These are phyloP conservation scores for Amorphotheca resinae DNA, from an alignment of 495 filamentous ascomycete genomes.

Conservation along the genomic window DNA sequence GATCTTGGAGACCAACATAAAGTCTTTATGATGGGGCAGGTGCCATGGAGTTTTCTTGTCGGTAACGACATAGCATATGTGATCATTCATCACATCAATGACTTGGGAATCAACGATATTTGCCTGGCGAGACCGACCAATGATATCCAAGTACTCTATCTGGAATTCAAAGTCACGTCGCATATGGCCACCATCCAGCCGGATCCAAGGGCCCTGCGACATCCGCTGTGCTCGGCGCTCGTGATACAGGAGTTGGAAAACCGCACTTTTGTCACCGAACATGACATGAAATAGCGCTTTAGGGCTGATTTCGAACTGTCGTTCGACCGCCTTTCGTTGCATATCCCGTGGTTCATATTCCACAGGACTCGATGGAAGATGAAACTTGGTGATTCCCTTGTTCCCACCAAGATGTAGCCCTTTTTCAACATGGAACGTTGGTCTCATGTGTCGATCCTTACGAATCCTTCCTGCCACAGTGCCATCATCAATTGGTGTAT, in stretches of 20 bases:
- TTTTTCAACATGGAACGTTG: slow-evolving; percentile 50
- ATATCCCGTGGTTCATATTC: slow-evolving; percentile 73
- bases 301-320: slow-evolving; percentile 72
- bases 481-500: slow-evolving; percentile 48
- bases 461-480: slow-evolving; percentile 31
- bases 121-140: slow-evolving; percentile 45
- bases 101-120: slow-evolving; percentile 73
- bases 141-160: slow-evolving; percentile 51
- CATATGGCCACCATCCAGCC: slow-evolving; percentile 53
- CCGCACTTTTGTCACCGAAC: slow-evolving; percentile 87
- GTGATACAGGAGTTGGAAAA: slow-evolving; percentile 85
- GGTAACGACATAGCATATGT: slow-evolving; percentile 88
- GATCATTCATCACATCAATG: slow-evolving; percentile 86
- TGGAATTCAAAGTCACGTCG: slow-evolving; percentile 70
- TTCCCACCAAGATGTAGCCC: slow-evolving; percentile 38
- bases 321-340: slow-evolving; percentile 54
- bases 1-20: slow-evolving; percentile 78
- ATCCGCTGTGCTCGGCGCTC: slow-evolving; percentile 69
- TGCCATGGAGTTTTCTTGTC: slow-evolving; percentile 86
- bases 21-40: slow-evolving; percentile 65
- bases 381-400: slow-evolving; percentile 57
- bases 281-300: slow-evolving; percentile 93
- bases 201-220: slow-evolving; percentile 77
- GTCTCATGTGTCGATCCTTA: slow-evolving; percentile 41
- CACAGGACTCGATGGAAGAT: slow-evolving; percentile 71